A percentile compares a stretch with the other conserved stretches of the same genome.
These are phyloP conservation scores for Nothomitra cinnamomea DNA, from an alignment of 2,329 filamentous ascomycete species.

Conservation along the genomic window DNA sequence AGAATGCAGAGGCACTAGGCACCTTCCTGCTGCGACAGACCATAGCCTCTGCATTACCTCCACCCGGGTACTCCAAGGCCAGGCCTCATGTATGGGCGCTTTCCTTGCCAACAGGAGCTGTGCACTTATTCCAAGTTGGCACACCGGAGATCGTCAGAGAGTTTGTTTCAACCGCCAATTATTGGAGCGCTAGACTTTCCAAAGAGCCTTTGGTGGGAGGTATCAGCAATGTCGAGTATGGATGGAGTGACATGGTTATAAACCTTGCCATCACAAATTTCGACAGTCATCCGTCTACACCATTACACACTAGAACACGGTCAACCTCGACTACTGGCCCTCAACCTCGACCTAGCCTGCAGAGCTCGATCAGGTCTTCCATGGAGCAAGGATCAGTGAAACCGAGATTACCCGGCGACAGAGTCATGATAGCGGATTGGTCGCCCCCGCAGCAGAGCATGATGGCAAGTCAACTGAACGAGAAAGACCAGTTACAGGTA, in stretches of 20 bases:
- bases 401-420: conserved; percentile 66
- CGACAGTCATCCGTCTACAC: conserved; percentile 14
- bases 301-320: conserved; percentile 11
- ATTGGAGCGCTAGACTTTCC: conserved; percentile 88
- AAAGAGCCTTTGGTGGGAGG: conserved; percentile 86
- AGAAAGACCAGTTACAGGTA: conserved; percentile 48
- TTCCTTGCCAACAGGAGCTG: conserved; percentile 77
- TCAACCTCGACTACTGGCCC: conserved; percentile 15
- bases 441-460: conserved; percentile 76
- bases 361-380: conserved; percentile 43
- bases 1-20: conserved; percentile 80
- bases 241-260: conserved; percentile 79
- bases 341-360: conserved; percentile 32
- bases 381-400: conserved; percentile 39
- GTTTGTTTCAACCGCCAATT: conserved; percentile 88
- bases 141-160: conserved; percentile 89
- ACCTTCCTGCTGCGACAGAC: conserved; percentile 81
- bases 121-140: conserved; percentile 96
- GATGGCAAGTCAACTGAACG: conserved; percentile 61
- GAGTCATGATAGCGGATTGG: conserved; percentile 75
- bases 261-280: conserved; percentile 26
- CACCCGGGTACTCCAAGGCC: conserved; percentile 81
- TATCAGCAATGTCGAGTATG: conserved; percentile 93
- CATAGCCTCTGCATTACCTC: conserved; percentile 73
- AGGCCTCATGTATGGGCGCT: conserved; percentile 89